Base-by-base conservation (phyloP, 371 early-diverging fungal species). In the Fennellomyces sp. region DNA sequence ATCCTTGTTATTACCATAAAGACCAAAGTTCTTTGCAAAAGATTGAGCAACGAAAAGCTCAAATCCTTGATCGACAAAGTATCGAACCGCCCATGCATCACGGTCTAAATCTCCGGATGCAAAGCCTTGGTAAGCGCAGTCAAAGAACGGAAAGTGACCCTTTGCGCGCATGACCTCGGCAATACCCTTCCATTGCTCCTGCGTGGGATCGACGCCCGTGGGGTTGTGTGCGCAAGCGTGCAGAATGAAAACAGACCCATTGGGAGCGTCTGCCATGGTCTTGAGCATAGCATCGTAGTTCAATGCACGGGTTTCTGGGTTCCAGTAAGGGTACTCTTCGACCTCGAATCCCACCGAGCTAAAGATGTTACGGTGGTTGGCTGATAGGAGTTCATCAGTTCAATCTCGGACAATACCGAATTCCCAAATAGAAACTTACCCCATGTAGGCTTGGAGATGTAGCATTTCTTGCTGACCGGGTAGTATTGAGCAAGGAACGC, bases 101-200 rank as follows among this genome's bases (percentile, higher is more conserved):
- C 82, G 73, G 63, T 92, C 94, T 13, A 97, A 77, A 72, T 90
- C 86, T 30, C 98, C 98, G 19, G 91, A 91, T 35, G 97, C 97
- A 68, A 96, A 97, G 2, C 98, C 97, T 86, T 97, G 97, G 83
- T 97, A 97, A 49, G 98, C 98, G 70, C 91, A 93, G 73, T 97
- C 98, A 69, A 97, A 97, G 88, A 96, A 95, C 15, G 94, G 88
- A 69, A 96, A 90, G 63, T 91, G 94, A 13, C 70, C 65, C 71
- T 88, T 89, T 55, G 74, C 72, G 62, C 76, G 56, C 73, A 93
- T 90, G 13, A 91, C 88, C 15, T 89, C 81, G 28, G 94, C 94
- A 53, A 97, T 94, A 56, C 80, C 78, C 69, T 84, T 82, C 97
- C 98, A 97, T 77, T 97, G 94, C 52, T 89, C 93, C 15, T 75